These are phyloP conservation scores for Leptographium galeiforme DNA, from an alignment of 2,329 filamentous ascomycete species.

Conservation along the genomic window DNA sequence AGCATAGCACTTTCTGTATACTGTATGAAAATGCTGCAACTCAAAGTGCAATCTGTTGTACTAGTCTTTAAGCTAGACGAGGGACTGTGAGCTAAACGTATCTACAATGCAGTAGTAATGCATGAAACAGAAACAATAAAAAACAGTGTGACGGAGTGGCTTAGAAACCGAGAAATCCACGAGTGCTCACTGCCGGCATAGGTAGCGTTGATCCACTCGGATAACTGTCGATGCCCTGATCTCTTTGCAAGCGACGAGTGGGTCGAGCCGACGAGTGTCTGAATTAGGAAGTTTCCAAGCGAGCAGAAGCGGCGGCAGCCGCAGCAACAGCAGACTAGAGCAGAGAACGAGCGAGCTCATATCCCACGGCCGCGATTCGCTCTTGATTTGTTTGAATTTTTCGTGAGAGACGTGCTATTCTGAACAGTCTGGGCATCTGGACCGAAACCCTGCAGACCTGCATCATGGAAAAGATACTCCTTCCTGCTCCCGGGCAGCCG, in stretches of 20 bases:
- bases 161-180: too few relatives aligned
- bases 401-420: too few relatives aligned
- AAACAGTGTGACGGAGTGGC: too few relatives aligned
- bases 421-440: not conserved
- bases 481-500: not conserved
- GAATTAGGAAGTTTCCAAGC: not conserved
- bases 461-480: not conserved
- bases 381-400: not conserved
- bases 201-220: not conserved
- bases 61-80: too few relatives aligned
- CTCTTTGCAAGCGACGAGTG: not conserved
- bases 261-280: not conserved
- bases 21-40: not conserved
- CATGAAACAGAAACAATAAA: too few relatives aligned
- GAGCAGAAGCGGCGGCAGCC: not conserved
- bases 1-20: not conserved
- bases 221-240: not conserved
- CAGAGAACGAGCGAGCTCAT: not conserved
- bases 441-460: too few relatives aligned
- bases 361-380: not conserved
- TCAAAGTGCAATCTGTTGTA: too few relatives aligned
- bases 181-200: too few relatives aligned
- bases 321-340: too few relatives aligned
- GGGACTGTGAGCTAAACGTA: too few relatives aligned
- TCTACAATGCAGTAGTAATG: too few relatives aligned